Evolutionary conservation across 768 basidiomycete species (phyloP), one percentile per base, ranked within the genome.

Genomic region (Amanita muscaria): DNA sequence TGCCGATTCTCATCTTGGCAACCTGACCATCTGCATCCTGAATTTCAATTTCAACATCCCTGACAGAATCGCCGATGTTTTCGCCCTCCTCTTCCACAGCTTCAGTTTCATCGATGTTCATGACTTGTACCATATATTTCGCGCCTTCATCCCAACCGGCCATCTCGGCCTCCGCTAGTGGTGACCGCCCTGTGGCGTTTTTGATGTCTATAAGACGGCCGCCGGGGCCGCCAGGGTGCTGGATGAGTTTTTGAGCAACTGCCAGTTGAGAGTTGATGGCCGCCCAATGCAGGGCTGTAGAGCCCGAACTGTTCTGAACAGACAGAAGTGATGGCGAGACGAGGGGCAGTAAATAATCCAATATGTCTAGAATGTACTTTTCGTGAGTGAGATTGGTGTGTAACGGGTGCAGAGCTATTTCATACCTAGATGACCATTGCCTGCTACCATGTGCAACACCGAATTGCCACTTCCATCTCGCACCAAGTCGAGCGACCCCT

Each of bases 231-330:
- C 52, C 55, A 0, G 73, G 64, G 51, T 70, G 72, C 41, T 69
- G 61, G 9, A 89, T 75, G 23, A 90, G 74, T 27, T 66, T 69
- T 58, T 80, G 71, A 1, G 74, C 70, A 37, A 80, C 58, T 5
- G 62, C 57, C 3, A 94, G 74, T 53, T 93, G 92, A 2, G 73
- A 67, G 60, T 96, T 97, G 31, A 91, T 61, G 2, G 86, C 78
- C 0, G 92, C 91, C 92, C 92, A 96, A 56, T 97, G 93, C 5
- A 96, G 64, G 5, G 93, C 74, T 2, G 88, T 93, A 19, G 92
- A 93, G 41, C 79, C 72, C 0, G 86, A 72, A 22, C 59, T 60
- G 57, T 96, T 97, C 48, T 74, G 75, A 1, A 69, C 65, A 2
- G 78, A 64, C 16, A 91, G 56, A 5, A 88, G 61, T 2, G 72